Evolutionary conservation across 2,329 filamentous ascomycete species (phyloP), one percentile per base, ranked within the genome.

Genomic region (Neofusicoccum sp.): DNA sequence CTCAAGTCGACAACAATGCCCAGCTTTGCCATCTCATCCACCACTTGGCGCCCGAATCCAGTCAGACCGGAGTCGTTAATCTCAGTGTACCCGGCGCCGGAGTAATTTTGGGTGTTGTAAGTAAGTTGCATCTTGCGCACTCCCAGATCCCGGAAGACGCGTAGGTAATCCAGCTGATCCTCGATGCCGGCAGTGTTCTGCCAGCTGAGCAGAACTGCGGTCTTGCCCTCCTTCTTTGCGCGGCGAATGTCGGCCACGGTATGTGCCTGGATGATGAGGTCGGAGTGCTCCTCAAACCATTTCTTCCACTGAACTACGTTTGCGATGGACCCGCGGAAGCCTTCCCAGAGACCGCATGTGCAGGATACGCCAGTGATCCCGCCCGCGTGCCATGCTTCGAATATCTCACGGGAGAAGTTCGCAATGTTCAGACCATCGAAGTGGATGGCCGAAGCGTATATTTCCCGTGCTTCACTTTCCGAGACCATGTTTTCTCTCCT

Each of bases 41-140:
- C 71, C 1, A 76, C 74, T 54, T 76, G 66, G 16, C 67, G 67
- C 6, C 74, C 73, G 47, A 77, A 76, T 0, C 74, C 76, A 0
- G 76, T 78, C 22, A 78, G 67, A 0, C 75, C 76, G 8, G 70
- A 71, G 66, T 78, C 77, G 16, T 71, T 69, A 3, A 73, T 61
- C 65, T 79, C 77, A 0, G 76, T 77, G 65, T 78, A 79, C 0
- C 77, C 76, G 1, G 75, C 73, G 6, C 77, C 76, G 6, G 73
- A 75, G 69, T 79, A 79, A 65, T 79, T 79, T 49, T 79, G 76
- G 5, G 76, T 78, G 61, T 79, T 79, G 70, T 78, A 79, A 1
- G 77, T 79, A 49, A 79, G 70, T 66, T 79, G 77, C 77, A 79
- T 79, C 65, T 79, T 78, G 14, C 73, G 71, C 7, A 79, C 76